Evolutionary conservation across 2,329 filamentous ascomycete genomes (phyloP).

Genomic region (Fusarium ramigenum): DNA sequence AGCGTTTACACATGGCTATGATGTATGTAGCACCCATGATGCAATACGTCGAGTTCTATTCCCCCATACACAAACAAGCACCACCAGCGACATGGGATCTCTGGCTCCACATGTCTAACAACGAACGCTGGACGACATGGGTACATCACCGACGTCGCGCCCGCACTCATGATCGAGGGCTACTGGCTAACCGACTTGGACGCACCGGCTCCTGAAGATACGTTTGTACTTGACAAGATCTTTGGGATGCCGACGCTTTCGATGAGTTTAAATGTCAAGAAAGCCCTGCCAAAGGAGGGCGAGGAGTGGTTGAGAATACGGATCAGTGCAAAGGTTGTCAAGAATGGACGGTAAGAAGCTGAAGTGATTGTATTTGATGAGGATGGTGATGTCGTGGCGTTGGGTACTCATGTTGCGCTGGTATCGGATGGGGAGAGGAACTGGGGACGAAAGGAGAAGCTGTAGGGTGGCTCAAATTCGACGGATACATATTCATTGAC

Average conservation of each 20-base stretch:
- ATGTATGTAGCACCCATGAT: slow-evolving; percentile 41
- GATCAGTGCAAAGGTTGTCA: slow-evolving; percentile 71
- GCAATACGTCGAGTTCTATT: slow-evolving; percentile 46
- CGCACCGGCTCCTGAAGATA: slow-evolving; percentile 18
- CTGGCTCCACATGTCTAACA: slow-evolving; percentile 71
- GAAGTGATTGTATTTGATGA: slow-evolving; percentile 73
- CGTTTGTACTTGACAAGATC: slow-evolving; percentile 41
- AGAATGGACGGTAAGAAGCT: slow-evolving; percentile 78
- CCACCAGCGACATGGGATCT: slow-evolving; percentile 36
- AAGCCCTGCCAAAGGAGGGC: slow-evolving; percentile 71
- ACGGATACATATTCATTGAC: background rate
- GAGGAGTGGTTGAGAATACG: slow-evolving; percentile 78
- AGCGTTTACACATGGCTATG: slow-evolving; percentile 11
- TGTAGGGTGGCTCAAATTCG: slow-evolving; percentile 47
- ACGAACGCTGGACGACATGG: slow-evolving; percentile 70
- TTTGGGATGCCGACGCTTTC: slow-evolving; percentile 82
- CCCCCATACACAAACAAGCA: slow-evolving; percentile 24
- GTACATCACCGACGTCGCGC: slow-evolving; percentile 72
- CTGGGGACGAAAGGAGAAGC: slow-evolving; percentile 31
- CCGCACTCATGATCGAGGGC: slow-evolving; percentile 71
- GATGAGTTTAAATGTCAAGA: slow-evolving; percentile 82
- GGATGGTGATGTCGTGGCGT: slow-evolving; percentile 43
- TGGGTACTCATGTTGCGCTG: slow-evolving; percentile 46
- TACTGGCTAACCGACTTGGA: slow-evolving; percentile 48
- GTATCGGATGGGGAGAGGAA: slow-evolving; percentile 42